Evolutionary conservation across 1,139 yeast genomes (phyloP), one percentile per base, ranked within the genome.

Genomic region (Yamadazyma dushanensis): DNA sequence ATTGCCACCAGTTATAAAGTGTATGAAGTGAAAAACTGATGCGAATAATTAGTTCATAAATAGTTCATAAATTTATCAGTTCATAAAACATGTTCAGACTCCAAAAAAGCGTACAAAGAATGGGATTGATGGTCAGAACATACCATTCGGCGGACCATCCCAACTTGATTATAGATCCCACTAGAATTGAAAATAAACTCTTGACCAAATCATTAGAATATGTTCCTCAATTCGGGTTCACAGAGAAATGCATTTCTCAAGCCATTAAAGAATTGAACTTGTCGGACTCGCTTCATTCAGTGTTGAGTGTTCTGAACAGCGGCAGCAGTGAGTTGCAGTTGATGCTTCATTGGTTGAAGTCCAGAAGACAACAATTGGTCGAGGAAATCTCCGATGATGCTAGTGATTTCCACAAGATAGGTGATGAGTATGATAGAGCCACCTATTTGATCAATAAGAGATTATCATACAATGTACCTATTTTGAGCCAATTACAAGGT

Each of bases 141-240:
- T 66, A 67, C 49, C 73, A 70, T 45, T 64, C 74, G 0, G 45
- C 47, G 6, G 62, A 62, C 40, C 74, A 69, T 40, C 58, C 66
- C 3, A 65, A 66, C 39, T 27, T 44, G 16, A 65, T 68, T 29
- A 49, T 66, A 18, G 56, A 64, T 41, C 40, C 51, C 8, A 46
- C 52, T 21, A 44, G 54, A 10, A 53, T 67, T 10, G 74, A 68
- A 39, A 53, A 66, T 14, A 52, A 55, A 29, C 56, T 70, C 16
- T 54, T 70, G 34, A 46, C 57, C 30, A 60, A 60, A 40, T 62
- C 76, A 0, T 41, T 69, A n/a, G 61, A 59, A 22, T 66, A 66
- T 43, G 85, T 90, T 18, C 95, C 96, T 1, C 50, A 59, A 34
- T 66, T 61, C 39, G 97, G 97, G 2, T 88, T 92, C 57, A 64